These are phyloP conservation scores for Nyssa sinensis DNA, from an alignment of 148 eudicot species.

Conservation along the genomic window DNA sequence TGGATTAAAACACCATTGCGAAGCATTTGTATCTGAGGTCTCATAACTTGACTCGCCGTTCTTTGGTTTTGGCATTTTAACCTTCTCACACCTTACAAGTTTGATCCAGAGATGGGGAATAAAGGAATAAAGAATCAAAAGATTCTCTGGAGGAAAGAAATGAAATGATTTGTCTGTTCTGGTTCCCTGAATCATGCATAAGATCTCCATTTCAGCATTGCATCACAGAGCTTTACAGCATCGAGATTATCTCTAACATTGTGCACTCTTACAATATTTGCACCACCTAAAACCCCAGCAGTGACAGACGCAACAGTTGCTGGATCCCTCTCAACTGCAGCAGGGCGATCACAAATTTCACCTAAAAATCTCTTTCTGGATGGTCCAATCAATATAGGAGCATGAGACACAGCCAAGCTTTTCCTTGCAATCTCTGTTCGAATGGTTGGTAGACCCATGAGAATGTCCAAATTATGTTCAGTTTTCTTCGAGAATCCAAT, in stretches of 20 bases:
- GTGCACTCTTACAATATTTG: slow-evolving; percentile 88
- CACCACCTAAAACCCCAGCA: slow-evolving; percentile 73
- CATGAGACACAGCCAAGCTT: slow-evolving; percentile 64
- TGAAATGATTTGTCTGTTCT: neutral
- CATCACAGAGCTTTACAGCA: slow-evolving; percentile 83
- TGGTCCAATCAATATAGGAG: slow-evolving; percentile 77
- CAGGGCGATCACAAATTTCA: slow-evolving; percentile 54
- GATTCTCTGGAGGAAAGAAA: neutral
- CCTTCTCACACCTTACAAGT: no score
- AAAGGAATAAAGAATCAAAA: no score
- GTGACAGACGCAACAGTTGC: slow-evolving; percentile 72
- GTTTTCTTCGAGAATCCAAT: slow-evolving; percentile 88
- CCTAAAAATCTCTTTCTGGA: slow-evolving; percentile 89
- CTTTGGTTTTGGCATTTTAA: no score
- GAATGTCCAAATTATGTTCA: slow-evolving; percentile 67
- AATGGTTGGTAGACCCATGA: slow-evolving; percentile 48
- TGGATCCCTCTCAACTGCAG: slow-evolving; percentile 67
- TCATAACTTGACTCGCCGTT: no score
- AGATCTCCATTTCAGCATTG: slow-evolving; percentile 41
- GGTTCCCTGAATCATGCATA: neutral
- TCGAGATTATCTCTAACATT: slow-evolving; percentile 64
- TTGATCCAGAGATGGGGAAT: no score
- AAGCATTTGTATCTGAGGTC: neutral
- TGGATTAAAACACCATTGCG: neutral
- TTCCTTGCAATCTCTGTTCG: slow-evolving; percentile 62